Evolutionary conservation across 2,329 filamentous ascomycete species (phyloP).

Genomic region (Talaromyces atroroseus): DNA sequence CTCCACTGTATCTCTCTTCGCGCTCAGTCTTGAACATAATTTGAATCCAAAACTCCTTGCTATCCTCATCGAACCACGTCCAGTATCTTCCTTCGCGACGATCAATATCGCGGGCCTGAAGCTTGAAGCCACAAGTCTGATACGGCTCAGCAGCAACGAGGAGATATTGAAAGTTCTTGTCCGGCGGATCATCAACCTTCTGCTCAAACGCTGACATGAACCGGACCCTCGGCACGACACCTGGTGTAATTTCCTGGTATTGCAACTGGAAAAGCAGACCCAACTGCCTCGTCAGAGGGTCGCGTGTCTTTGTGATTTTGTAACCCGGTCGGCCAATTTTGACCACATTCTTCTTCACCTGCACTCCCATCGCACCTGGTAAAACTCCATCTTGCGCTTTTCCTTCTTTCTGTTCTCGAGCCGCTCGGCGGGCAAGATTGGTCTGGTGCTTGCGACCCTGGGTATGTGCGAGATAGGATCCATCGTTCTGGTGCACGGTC

Average conservation of each 20-base stretch:
- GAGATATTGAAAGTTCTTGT: slow-evolving; percentile 91
- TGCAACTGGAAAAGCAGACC: slow-evolving; percentile 94
- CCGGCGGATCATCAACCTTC: slow-evolving; percentile 83
- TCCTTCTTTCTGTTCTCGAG: slow-evolving; percentile 90
- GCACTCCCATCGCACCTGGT: slow-evolving; percentile 70
- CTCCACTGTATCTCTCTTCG: slow-evolving; percentile 75
- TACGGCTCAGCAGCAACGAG: slow-evolving; percentile 95
- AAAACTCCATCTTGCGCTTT: slow-evolving; percentile 58
- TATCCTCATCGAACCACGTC: slow-evolving; percentile 91
- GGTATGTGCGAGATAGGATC: slow-evolving; percentile 96
- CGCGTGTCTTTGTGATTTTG: slow-evolving; percentile 93
- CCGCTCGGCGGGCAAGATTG: slow-evolving; percentile 89
- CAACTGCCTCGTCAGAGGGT: slow-evolving; percentile 80
- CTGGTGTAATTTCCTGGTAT: slow-evolving; percentile 80
- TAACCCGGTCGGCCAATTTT: slow-evolving; percentile 97
- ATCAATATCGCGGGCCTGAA: slow-evolving; percentile 90
- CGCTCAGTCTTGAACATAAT: slow-evolving; percentile 98
- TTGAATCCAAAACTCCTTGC: slow-evolving; percentile 96
- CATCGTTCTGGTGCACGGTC: slow-evolving; percentile 98
- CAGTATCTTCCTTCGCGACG: slow-evolving; percentile 82
- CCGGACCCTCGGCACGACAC: slow-evolving; percentile 73
- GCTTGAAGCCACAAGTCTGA: slow-evolving; percentile 94
- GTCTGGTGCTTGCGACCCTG: slow-evolving; percentile 99
- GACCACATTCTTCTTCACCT: slow-evolving; percentile 74
- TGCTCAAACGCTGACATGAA: slow-evolving; percentile 99